These are phyloP conservation scores for Aspergillus thermomutatus DNA, from an alignment of 2,329 filamentous ascomycete genomes.

Conservation along the genomic window DNA sequence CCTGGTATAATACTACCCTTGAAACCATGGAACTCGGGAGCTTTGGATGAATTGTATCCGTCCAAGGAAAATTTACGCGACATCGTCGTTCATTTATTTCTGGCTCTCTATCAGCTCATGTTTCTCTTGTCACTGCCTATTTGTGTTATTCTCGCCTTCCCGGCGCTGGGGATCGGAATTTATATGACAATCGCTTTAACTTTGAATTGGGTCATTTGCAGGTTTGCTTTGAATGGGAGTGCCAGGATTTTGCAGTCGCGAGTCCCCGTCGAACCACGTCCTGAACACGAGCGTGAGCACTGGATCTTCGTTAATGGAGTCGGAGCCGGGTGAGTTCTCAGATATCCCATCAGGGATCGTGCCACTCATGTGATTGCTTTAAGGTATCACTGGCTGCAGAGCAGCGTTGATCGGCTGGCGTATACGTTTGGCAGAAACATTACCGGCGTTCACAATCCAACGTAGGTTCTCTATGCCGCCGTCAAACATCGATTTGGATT, in stretches of 20 bases:
- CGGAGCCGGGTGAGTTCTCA: slow-evolving; percentile 30
- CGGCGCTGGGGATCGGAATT: slow-evolving; percentile 21
- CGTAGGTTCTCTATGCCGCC: slow-evolving; percentile 37
- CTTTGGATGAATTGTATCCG: slow-evolving; percentile 63
- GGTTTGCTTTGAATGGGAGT: slow-evolving; percentile 39
- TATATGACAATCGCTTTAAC: slow-evolving; percentile 27
- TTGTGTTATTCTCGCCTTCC: slow-evolving; percentile 45
- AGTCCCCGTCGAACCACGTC: slow-evolving; percentile 18
- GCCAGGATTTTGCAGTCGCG: slow-evolving; percentile 48
- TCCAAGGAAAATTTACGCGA: slow-evolving; percentile 56
- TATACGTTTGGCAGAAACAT: slow-evolving; percentile 69
- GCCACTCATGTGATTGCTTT: slow-evolving; percentile 6
- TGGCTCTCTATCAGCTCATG: slow-evolving; percentile 56
- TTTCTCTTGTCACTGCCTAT: slow-evolving; percentile 61
- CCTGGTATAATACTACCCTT: slow-evolving; percentile 62
- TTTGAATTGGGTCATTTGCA: slow-evolving; percentile 29
- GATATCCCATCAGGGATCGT: background rate
- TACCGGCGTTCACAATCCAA: slow-evolving; percentile 72
- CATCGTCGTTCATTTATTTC: slow-evolving; percentile 56
- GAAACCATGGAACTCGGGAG: slow-evolving; percentile 48
- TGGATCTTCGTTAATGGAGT: slow-evolving; percentile 83
- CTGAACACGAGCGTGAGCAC: slow-evolving; percentile 58
- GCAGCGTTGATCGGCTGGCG: slow-evolving; percentile 67
- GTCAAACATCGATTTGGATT: background rate
- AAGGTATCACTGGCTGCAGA: slow-evolving; percentile 62